These are phyloP conservation scores for Leptographium procerum DNA, from an alignment of 2,329 filamentous ascomycete genomes.

Conservation along the genomic window DNA sequence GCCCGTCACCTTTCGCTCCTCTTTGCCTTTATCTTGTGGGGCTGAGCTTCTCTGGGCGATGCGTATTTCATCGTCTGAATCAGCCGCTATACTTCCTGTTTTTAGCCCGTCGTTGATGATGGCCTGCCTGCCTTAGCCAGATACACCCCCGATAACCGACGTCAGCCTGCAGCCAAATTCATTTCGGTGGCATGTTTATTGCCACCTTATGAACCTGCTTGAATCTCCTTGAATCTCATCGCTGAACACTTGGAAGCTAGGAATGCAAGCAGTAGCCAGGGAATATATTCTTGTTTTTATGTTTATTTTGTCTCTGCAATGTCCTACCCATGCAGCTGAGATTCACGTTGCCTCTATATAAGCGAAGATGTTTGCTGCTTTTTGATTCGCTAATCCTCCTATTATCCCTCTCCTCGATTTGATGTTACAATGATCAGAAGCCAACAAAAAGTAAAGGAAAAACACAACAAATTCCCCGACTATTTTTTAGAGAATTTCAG, in stretches of 20 bases:
- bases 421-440: neutral
- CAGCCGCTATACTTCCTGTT: neutral
- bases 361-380: neutral
- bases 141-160: neutral
- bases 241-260: no score
- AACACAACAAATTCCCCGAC: neutral
- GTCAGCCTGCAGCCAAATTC: neutral
- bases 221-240: neutral
- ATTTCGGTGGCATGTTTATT: neutral
- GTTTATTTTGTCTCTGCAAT: neutral
- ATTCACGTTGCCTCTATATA: neutral
- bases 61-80: neutral
- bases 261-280: no score
- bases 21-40: neutral
- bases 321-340: neutral
- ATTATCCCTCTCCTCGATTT: neutral
- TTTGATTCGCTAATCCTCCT: neutral
- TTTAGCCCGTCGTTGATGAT: neutral
- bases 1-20: neutral
- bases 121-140: no score
- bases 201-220: no score
- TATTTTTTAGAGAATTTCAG: constrained; percentile 52
- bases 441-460: neutral
- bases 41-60: neutral
- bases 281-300: neutral